These are phyloP conservation scores for Coix lacrymajobi DNA, from an alignment of 176 grass and related monocot species.

Conservation along the genomic window DNA sequence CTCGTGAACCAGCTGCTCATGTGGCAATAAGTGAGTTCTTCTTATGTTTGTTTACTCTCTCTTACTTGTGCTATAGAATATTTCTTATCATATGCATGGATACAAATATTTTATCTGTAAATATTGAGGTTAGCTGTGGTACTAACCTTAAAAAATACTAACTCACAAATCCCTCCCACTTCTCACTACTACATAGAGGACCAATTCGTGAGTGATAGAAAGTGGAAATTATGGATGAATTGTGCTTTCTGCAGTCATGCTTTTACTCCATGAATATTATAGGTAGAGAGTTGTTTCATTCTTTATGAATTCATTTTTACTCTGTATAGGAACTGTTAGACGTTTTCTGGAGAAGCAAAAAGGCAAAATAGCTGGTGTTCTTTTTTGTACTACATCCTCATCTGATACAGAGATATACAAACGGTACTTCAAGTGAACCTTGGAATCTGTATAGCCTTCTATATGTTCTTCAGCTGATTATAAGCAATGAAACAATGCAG, in stretches of 20 bases:
- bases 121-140: neutral
- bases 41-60: neutral
- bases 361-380: slow-evolving; percentile 71
- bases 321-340: slow-evolving; percentile 84
- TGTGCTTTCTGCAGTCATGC: neutral
- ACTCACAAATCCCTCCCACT: neutral
- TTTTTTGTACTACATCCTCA: slow-evolving; percentile 86
- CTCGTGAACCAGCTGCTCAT: slow-evolving; percentile 91
- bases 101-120: neutral
- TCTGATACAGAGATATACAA: slow-evolving; percentile 97
- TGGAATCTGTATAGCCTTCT: neutral
- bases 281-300: neutral
- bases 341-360: slow-evolving; percentile 97
- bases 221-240: neutral
- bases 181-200: neutral
- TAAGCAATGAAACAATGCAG: slow-evolving; percentile 32
- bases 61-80: neutral
- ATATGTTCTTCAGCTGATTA: slow-evolving; percentile 8
- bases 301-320: neutral
- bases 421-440: slow-evolving; percentile 46
- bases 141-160: neutral
- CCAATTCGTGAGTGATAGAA: neutral
- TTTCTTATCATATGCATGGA: slow-evolving; percentile 1
- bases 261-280: neutral
- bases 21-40: slow-evolving; percentile 92